Conservation (phyloP, 192 early-diverging fungal genomes). For the Funneliformis geosporum region DNA sequence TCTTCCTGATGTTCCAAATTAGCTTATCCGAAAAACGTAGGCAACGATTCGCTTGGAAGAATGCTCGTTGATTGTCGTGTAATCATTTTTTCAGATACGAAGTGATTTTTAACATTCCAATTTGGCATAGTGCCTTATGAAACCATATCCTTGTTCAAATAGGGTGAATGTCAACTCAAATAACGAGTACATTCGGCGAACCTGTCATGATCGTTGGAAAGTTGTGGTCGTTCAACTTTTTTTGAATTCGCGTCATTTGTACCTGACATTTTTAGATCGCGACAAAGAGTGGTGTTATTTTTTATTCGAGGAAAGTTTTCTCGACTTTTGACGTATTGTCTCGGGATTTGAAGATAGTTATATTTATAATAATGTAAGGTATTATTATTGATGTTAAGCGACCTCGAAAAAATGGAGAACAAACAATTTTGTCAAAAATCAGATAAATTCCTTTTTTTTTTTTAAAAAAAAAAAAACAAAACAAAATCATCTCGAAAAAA, state of each 20-base stretch:
- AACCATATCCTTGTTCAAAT: no score
- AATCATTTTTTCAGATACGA: neutral
- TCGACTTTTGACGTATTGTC: no score
- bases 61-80: neutral
- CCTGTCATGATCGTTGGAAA: neutral
- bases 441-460: no score
- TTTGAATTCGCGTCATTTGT: neutral
- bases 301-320: neutral
- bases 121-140: conserved; percentile 9
- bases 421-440: no score
- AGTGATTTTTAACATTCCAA: conserved; percentile 1
- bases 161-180: neutral
- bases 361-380: no score
- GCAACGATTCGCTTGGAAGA: neutral
- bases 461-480: no score
- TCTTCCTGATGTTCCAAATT: neutral
- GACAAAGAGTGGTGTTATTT: no score
- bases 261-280: neutral
- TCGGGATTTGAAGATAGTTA: no score
- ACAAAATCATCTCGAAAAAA: no score
- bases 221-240: neutral
- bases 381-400: no score
- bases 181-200: neutral
- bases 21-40: neutral
- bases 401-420: no score